Evolutionary conservation across 2,329 filamentous ascomycete species (phyloP).

Genomic region (Phaeosphaeriaceae sp.): DNA sequence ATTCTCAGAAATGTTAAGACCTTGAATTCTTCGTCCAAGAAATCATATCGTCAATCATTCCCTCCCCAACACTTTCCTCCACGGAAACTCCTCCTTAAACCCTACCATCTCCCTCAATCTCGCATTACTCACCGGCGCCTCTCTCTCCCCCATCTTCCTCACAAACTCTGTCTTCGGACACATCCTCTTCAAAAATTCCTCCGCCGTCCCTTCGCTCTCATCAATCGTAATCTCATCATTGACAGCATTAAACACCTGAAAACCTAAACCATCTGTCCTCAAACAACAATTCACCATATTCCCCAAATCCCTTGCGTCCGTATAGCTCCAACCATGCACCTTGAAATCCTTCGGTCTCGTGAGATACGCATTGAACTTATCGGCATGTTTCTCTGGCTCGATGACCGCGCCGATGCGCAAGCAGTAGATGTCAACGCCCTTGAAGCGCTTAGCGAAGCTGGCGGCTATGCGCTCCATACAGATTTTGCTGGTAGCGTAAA

Average conservation of each 20-base stretch:
- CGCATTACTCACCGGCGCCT: constrained; percentile 65
- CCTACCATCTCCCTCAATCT: constrained; percentile 65
- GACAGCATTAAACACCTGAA: constrained; percentile 68
- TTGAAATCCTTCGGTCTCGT: constrained; percentile 58
- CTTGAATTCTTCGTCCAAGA: no score
- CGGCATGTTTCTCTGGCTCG: constrained; percentile 62
- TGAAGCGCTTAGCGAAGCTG: constrained; percentile 62
- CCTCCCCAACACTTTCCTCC: constrained; percentile 41
- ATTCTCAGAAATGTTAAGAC: no score
- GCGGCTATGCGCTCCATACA: constrained; percentile 63
- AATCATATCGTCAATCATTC: neutral
- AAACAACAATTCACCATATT: constrained; percentile 64
- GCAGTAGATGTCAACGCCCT: constrained; percentile 63
- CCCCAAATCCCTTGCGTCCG: constrained; percentile 66
- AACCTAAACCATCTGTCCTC: constrained; percentile 63
- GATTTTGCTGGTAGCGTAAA: constrained; percentile 66
- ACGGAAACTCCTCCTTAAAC: constrained; percentile 64
- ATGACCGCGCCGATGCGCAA: constrained; percentile 67
- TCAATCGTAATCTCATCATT: constrained; percentile 64
- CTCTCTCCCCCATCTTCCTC: constrained; percentile 60
- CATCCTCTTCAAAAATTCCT: constrained; percentile 57
- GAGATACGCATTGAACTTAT: constrained; percentile 58
- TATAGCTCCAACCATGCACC: constrained; percentile 67
- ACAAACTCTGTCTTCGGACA: constrained; percentile 59
- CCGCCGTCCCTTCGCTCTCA: constrained; percentile 47